These are phyloP conservation scores for Eucommia ulmoides DNA, from an alignment of 257 asterid species.

Conservation along the genomic window DNA sequence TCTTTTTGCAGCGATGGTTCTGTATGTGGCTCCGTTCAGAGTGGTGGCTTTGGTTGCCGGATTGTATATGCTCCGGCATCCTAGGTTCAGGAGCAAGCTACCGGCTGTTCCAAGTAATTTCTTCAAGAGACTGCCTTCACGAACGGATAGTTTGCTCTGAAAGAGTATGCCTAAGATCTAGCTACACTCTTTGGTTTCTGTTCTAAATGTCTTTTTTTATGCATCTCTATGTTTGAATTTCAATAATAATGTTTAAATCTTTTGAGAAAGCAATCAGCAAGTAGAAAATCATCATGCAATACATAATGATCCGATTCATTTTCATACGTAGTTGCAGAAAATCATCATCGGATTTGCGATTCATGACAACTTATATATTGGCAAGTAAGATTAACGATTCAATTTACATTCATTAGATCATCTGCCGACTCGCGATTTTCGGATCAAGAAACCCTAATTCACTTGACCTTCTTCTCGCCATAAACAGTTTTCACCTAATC, in stretches of 20 bases:
- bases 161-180: neutral
- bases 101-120: conserved; percentile 60
- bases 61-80: conserved; percentile 12
- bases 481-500: too few relatives aligned
- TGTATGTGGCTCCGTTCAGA: conserved; percentile 16
- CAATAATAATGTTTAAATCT: neutral
- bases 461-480: too few relatives aligned
- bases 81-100: conserved; percentile 38
- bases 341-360: neutral
- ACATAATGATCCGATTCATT: too few relatives aligned
- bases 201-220: neutral
- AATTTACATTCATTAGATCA: too few relatives aligned
- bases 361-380: neutral
- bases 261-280: neutral
- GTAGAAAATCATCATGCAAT: too few relatives aligned
- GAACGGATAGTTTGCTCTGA: conserved; percentile 62
- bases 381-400: too few relatives aligned
- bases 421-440: too few relatives aligned
- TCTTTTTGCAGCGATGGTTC: conserved; percentile 36
- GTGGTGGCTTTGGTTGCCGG: conserved; percentile 14
- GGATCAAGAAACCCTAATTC: too few relatives aligned
- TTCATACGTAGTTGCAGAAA: neutral
- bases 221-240: neutral
- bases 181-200: neutral
- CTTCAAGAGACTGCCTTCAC: conserved; percentile 54